A percentile compares a stretch with the other conserved stretches of the same genome.
Evolutionary conservation across 1,284 basidiomycete species (phyloP).

Genomic region (Porodaedalea pini): DNA sequence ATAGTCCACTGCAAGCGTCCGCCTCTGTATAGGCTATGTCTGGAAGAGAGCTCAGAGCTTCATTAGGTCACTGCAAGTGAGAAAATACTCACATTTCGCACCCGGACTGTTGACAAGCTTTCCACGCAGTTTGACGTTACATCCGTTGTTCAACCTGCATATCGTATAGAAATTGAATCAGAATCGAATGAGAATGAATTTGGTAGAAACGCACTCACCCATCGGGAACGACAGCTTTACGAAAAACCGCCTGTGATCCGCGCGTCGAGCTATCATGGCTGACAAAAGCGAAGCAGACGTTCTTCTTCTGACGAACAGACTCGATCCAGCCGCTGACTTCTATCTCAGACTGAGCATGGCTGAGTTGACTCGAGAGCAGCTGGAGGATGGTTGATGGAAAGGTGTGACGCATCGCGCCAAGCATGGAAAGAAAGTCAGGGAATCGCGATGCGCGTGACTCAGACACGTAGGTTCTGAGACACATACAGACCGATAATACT

Average conservation of each 20-base stretch:
- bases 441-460: too few relatives aligned
- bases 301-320: constrained; percentile 82
- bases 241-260: constrained; percentile 77
- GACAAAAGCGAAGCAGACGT: constrained; percentile 78
- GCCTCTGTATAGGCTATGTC: constrained; percentile 87
- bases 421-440: too few relatives aligned
- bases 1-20: constrained; percentile 69
- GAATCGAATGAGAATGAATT: too few relatives aligned
- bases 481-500: too few relatives aligned
- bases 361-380: constrained; percentile 37
- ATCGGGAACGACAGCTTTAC: constrained; percentile 30
- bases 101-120: constrained; percentile 64
- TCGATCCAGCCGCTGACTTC: constrained; percentile 78
- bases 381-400: constrained; percentile 54
- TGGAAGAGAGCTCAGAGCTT: constrained; percentile 28
- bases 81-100: constrained; percentile 53
- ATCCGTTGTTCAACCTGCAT: constrained; percentile 63
- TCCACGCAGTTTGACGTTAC: constrained; percentile 68
- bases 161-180: constrained; percentile 22
- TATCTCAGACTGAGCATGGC: constrained; percentile 2
- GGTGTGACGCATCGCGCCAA: constrained; percentile 12
- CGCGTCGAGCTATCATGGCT: constrained; percentile 73
- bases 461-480: too few relatives aligned
- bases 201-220: constrained; percentile 3
- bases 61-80: too few relatives aligned